Conservation (phyloP, 1,284 basidiomycete species). For the Naganishia cerealis region DNA sequence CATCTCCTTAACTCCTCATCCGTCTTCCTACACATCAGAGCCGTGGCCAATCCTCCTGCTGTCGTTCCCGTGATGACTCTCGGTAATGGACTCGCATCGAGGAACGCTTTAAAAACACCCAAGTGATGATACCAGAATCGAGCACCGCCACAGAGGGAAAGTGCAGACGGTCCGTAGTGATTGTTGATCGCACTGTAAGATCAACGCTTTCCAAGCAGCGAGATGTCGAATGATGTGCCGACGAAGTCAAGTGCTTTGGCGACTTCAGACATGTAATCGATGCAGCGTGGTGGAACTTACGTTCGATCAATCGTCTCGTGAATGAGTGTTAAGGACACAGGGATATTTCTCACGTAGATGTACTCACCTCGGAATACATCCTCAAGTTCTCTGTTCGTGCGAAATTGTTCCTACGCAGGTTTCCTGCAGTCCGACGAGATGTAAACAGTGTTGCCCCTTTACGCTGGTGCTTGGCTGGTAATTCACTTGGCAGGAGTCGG, state of each 20-base stretch:
- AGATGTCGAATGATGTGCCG: conserved; percentile 68
- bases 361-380: conserved; percentile 79
- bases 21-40: conserved; percentile 78
- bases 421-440: conserved; percentile 88
- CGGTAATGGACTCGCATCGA: conserved; percentile 83
- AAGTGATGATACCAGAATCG: conserved; percentile 83
- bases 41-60: conserved; percentile 82
- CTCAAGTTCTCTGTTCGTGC: conserved; percentile 87
- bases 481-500: too few species aligned
- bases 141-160: conserved; percentile 91
- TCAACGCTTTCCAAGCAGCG: conserved; percentile 80
- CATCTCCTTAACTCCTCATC: conserved; percentile 79
- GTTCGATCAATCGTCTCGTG: conserved; percentile 84
- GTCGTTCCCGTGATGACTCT: conserved; percentile 86
- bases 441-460: too few species aligned
- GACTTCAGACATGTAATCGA: conserved; percentile 76
- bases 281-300: conserved; percentile 55
- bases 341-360: conserved; percentile 5
- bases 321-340: conserved; percentile 29
- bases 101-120: conserved; percentile 86
- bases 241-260: conserved; percentile 72
- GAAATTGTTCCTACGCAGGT: conserved; percentile 92
- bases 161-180: conserved; percentile 83
- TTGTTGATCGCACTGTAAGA: conserved; percentile 87
- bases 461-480: too few species aligned